Conservation (phyloP, 73 alveolate genomes). For the Diophrys appendiculata region DNA sequence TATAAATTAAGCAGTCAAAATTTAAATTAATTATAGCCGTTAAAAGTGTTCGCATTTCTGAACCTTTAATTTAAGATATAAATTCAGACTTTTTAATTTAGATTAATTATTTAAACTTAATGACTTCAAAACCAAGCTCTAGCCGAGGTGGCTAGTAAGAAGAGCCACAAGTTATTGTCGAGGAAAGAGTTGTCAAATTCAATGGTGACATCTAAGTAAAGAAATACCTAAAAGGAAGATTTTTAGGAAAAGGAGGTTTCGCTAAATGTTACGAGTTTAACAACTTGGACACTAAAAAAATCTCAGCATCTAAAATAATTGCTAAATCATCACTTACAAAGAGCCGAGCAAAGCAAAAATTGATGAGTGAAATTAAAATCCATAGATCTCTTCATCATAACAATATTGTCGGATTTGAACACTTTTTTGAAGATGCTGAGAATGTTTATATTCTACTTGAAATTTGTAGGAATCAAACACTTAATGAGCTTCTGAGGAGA, state of each 20-base stretch:
- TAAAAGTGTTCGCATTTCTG: too few relatives aligned
- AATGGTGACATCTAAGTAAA: slow-evolving; percentile 71
- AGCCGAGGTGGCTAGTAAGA: too few relatives aligned
- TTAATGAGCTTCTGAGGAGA: slow-evolving; percentile 94
- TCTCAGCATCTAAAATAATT: slow-evolving; percentile 84
- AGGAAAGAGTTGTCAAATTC: slow-evolving; percentile 76
- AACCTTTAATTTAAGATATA: too few relatives aligned
- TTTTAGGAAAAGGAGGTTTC: slow-evolving; percentile 88
- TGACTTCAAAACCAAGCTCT: too few relatives aligned
- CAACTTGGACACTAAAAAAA: slow-evolving; percentile 64
- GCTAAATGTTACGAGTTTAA: slow-evolving; percentile 76
- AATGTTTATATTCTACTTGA: slow-evolving; percentile 90
- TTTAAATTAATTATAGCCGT: too few relatives aligned
- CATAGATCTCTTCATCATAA: slow-evolving; percentile 92
- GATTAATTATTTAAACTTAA: too few relatives aligned
- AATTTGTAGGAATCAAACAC: slow-evolving; percentile 86
- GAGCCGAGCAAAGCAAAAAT: slow-evolving; percentile 79
- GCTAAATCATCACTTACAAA: slow-evolving; percentile 78
- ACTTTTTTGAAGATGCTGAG: slow-evolving; percentile 89
- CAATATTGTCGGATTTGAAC: slow-evolving; percentile 94
- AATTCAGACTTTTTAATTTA: too few relatives aligned
- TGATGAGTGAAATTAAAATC: slow-evolving; percentile 94
- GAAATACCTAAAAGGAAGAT: slow-evolving; percentile 70
- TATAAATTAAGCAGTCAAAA: too few relatives aligned
- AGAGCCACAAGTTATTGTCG: slow-evolving; percentile 54